These are phyloP conservation scores for Lecanosticta acicola DNA, from an alignment of 2,329 filamentous ascomycete species.

Conservation along the genomic window DNA sequence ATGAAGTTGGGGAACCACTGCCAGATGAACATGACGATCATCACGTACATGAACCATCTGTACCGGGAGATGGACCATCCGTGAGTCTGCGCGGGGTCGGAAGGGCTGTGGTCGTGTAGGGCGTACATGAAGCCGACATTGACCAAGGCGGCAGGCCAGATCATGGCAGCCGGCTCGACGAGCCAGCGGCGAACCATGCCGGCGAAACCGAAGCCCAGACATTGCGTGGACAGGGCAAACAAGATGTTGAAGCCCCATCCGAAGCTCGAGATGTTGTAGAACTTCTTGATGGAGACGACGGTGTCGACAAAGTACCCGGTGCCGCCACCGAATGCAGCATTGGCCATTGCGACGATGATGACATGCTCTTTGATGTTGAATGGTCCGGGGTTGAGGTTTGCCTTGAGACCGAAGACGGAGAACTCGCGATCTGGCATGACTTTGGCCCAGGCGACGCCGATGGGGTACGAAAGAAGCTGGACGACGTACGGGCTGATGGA, in stretches of 20 bases:
- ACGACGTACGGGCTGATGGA: constrained; percentile 84
- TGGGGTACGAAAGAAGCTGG: constrained; percentile 73
- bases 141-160: constrained; percentile 88
- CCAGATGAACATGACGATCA: constrained; percentile 65
- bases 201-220: constrained; percentile 79
- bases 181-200: constrained; percentile 74
- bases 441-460: constrained; percentile 64
- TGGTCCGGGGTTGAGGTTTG: constrained; percentile 42
- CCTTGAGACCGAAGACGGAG: constrained; percentile 52
- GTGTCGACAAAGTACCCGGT: constrained; percentile 25
- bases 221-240: constrained; percentile 81
- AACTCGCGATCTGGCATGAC: constrained; percentile 41
- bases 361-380: constrained; percentile 40
- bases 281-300: constrained; percentile 45
- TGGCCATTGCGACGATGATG: constrained; percentile 34
- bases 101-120: constrained; percentile 50
- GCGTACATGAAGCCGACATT: constrained; percentile 55
- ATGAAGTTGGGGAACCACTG: constrained; percentile 76
- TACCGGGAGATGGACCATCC: constrained; percentile 79
- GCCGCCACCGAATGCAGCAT: constrained; percentile 46
- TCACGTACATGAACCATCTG: constrained; percentile 75
- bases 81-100: constrained; percentile 50
- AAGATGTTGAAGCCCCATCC: constrained; percentile 73
- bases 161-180: constrained; percentile 81
- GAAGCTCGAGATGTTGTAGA: constrained; percentile 66